Conservation (phyloP, 2,329 filamentous ascomycete species). For the Cercospora nicotianae region DNA sequence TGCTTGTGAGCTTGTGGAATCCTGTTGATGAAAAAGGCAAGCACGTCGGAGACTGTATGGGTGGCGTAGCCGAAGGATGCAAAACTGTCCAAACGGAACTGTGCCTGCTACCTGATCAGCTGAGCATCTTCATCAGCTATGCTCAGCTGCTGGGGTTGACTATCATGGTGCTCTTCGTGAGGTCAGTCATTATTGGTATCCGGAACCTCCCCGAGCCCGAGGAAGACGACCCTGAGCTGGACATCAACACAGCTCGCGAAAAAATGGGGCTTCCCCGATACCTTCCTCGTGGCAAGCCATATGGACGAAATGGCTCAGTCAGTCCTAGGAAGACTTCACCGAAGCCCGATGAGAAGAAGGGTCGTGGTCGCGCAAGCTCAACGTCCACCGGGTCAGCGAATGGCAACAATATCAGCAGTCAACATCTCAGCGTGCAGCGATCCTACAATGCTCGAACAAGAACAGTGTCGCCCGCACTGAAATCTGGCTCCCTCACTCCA, state of each 20-base stretch:
- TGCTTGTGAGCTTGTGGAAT: constrained; percentile 89
- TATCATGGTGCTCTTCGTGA: constrained; percentile 48
- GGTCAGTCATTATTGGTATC: constrained; percentile 44
- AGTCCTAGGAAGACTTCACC: constrained; percentile 26
- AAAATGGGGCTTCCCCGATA: constrained; percentile 16
- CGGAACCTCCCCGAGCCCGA: constrained; percentile 20
- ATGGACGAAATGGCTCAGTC: constrained; percentile 29
- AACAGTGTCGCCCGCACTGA: constrained; percentile 41
- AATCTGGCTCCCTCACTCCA: constrained; percentile 34
- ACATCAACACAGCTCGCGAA: constrained; percentile 10
- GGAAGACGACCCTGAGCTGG: constrained; percentile 18
- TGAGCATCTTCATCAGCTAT: constrained; percentile 81
- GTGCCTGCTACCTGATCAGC: constrained; percentile 85
- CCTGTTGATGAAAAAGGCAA: constrained; percentile 63
- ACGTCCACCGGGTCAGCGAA: constrained; percentile 36
- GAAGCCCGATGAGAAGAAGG: constrained; percentile 26
- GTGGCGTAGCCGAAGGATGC: constrained; percentile 24
- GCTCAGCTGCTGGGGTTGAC: constrained; percentile 60
- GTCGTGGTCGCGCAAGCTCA: constrained; percentile 37
- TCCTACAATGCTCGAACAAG: constrained; percentile 39
- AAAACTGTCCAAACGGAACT: constrained; percentile 82
- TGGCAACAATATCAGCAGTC: constrained; percentile 20
- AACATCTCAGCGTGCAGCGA: constrained; percentile 35
- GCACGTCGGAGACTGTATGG: constrained; percentile 25
- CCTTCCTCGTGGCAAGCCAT: constrained; percentile 15